These are phyloP conservation scores for Candolleomyces aberdarensis DNA, from an alignment of 768 basidiomycete genomes.

Conservation along the genomic window DNA sequence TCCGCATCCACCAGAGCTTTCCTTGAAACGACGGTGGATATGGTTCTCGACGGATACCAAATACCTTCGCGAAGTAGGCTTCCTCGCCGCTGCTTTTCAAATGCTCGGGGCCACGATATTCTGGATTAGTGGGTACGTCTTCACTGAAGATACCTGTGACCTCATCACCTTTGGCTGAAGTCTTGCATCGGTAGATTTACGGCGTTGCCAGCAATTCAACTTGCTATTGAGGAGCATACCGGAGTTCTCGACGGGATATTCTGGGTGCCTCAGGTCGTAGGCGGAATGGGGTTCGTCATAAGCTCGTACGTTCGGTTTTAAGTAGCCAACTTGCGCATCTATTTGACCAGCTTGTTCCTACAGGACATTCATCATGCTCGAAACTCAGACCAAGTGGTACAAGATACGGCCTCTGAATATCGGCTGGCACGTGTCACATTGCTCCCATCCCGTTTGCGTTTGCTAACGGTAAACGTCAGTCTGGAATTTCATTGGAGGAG, in stretches of 20 bases:
- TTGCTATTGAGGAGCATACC: slow-evolving; percentile 22
- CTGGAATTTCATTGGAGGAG: slow-evolving; percentile 59
- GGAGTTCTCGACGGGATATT: slow-evolving; percentile 45
- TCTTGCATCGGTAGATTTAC: slow-evolving; percentile 25
- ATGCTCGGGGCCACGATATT: slow-evolving; percentile 56
- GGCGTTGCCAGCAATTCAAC: slow-evolving; percentile 34
- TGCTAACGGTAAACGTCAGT: slow-evolving; percentile 20
- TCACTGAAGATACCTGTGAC: no score
- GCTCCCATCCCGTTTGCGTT: not conserved
- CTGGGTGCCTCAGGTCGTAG: slow-evolving; percentile 64
- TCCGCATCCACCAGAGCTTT: no score
- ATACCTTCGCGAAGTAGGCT: slow-evolving; percentile 44
- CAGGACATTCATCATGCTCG: slow-evolving; percentile 41
- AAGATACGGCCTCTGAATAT: not conserved
- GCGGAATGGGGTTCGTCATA: slow-evolving; percentile 57
- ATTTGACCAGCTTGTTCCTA: not conserved
- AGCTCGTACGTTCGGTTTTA: slow-evolving; percentile 29
- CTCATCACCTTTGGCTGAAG: slow-evolving; percentile 11
- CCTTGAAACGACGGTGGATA: slow-evolving; percentile 22
- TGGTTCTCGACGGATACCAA: slow-evolving; percentile 36
- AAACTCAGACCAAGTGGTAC: slow-evolving; percentile 19
- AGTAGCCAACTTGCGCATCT: not conserved
- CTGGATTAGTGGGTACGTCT: slow-evolving; percentile 49
- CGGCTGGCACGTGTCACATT: slow-evolving; percentile 8
- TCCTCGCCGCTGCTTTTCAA: slow-evolving; percentile 48